Percentiles rank a stretch among this genome's conserved stretches.
Conservation (phyloP, 2,329 filamentous ascomycete species). For the Pestalotiopsis fici region DNA sequence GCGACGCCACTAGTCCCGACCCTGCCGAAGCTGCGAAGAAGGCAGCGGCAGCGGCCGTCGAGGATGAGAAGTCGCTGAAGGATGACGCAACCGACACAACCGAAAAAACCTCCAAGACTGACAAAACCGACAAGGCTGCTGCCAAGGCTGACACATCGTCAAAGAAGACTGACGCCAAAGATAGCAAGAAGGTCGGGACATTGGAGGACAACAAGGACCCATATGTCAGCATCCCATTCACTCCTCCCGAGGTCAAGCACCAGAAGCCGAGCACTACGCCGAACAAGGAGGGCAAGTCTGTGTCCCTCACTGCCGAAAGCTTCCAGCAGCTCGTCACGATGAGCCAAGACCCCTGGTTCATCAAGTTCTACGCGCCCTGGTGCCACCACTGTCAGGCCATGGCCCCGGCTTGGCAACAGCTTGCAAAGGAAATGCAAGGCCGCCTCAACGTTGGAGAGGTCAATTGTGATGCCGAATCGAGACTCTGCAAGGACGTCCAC, state of each 20-base stretch:
- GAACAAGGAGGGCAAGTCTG: constrained; percentile 76
- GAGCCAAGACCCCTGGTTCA: constrained; percentile 91
- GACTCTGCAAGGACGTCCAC: constrained; percentile 89
- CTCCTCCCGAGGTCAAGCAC: constrained; percentile 36
- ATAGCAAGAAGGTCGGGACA: constrained; percentile 25
- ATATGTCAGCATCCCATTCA: constrained; percentile 9
- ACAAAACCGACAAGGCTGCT: constrained; percentile 27
- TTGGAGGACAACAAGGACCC: constrained; percentile 5
- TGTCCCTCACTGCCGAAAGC: constrained; percentile 76
- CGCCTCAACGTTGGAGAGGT: constrained; percentile 92
- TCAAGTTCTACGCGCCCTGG: constrained; percentile 99
- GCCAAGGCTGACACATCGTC: constrained; percentile 21
- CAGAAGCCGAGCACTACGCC: constrained; percentile 58
- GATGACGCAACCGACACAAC: constrained; percentile 21
- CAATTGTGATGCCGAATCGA: constrained; percentile 84
- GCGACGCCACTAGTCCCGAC: constrained; percentile 52
- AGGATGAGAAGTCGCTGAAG: not conserved
- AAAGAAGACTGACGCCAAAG: not conserved
- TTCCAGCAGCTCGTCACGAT: constrained; percentile 86
- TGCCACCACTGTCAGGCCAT: constrained; percentile 94
- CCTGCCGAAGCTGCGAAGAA: constrained; percentile 18
- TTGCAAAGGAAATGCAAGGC: constrained; percentile 89
- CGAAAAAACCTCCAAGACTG: constrained; percentile 33
- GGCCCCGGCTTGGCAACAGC: constrained; percentile 84
- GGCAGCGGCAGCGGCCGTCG: constrained; percentile 3